Conservation (phyloP, 371 early-diverging fungal genomes). For the Mortierella sp. region DNA sequence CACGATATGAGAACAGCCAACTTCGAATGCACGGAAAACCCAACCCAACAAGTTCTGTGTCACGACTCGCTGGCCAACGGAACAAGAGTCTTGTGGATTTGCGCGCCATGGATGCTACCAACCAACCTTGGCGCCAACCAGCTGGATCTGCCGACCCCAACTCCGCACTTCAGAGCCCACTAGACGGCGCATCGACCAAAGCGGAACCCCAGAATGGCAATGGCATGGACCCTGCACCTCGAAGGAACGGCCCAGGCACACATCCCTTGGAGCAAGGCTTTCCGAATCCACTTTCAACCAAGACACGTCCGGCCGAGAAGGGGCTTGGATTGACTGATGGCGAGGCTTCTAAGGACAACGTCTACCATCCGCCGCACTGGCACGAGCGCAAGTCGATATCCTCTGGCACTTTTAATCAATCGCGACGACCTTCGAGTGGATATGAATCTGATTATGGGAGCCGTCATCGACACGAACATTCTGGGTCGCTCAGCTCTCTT, state of each 20-base stretch:
- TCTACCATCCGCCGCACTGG: conserved; percentile 58
- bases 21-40: conserved; percentile 19
- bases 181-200: conserved; percentile 9
- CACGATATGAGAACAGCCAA: conserved; percentile 42
- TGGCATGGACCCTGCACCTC: neutral
- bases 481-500: conserved; percentile 1
- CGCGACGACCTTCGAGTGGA: conserved; percentile 26
- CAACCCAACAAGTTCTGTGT: conserved; percentile 6
- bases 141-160: neutral
- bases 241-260: conserved; percentile 11
- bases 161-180: neutral
- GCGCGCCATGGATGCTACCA: conserved; percentile 27
- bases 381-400: conserved; percentile 34
- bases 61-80: conserved; percentile 41
- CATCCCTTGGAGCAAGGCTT: conserved; percentile 13
- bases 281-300: neutral
- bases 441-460: conserved; percentile 28
- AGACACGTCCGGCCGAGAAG: conserved; percentile 12
- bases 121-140: conserved; percentile 38
- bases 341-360: conserved; percentile 23
- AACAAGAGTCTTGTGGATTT: conserved; percentile 54
- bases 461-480: conserved; percentile 18
- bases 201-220: conserved; percentile 16
- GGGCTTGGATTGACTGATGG: neutral
- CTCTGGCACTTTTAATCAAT: conserved; percentile 3